Conservation (phyloP, 148 eudicot genomes). For the Camellia japonica region DNA sequence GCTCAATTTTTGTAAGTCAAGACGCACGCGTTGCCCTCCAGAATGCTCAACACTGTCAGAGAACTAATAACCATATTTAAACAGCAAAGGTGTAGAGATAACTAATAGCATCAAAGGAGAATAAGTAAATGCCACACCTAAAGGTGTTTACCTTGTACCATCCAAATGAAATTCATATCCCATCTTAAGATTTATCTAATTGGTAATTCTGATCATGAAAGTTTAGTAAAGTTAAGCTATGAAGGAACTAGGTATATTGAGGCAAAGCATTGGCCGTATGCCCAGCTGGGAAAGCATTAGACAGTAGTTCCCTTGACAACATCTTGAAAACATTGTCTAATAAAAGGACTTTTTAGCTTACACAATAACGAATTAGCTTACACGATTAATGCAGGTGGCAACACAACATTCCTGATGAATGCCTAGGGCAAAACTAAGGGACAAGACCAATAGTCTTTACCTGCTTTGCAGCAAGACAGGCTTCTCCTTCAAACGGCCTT, state of each 20-base stretch:
- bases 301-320: neutral
- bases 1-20: conserved; percentile 76
- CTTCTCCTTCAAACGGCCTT: no score
- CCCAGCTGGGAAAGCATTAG: neutral
- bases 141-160: neutral
- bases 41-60: conserved; percentile 85
- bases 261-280: neutral
- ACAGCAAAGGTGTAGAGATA: neutral
- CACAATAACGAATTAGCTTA: no score
- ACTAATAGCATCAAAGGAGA: neutral
- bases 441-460: no score
- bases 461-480: no score
- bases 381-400: no score
- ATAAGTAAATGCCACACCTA: neutral
- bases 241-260: neutral
- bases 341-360: no score
- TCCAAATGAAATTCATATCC: neutral
- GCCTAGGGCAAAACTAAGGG: no score
- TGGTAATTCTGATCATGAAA: neutral
- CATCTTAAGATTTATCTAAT: neutral
- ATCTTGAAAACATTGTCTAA: no score
- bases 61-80: conserved; percentile 11
- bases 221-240: neutral
- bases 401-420: no score
- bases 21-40: conserved; percentile 91